phyloP scores from a whole-genome alignment of 768 basidiomycete genomes.

The Tylopilus sp. region DNA sequence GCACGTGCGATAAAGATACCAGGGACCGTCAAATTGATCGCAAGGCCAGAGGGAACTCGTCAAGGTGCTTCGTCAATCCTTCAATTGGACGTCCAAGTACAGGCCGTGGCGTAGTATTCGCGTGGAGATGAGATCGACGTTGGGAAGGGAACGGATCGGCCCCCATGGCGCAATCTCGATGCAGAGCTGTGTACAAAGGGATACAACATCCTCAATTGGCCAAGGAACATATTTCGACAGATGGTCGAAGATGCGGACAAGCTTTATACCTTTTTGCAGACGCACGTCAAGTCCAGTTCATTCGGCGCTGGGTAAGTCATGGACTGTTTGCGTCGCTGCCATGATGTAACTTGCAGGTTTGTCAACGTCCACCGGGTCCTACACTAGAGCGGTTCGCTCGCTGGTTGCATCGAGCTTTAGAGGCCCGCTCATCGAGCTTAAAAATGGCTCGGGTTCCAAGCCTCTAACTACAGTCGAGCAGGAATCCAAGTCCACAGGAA shows the following conservation, averaged over 20 bases:
- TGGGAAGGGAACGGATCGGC: background rate
- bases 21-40: background rate
- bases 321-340: background rate
- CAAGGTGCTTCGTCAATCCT: slow-evolving; percentile 10
- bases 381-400: no score
- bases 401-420: no score
- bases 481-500: no score
- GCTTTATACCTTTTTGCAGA: background rate
- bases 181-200: background rate
- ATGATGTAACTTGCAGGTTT: no score
- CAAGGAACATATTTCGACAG: background rate
- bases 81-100: background rate
- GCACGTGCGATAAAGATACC: no score
- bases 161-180: slow-evolving; percentile 4
- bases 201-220: background rate
- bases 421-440: no score
- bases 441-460: no score
- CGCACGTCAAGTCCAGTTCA: background rate
- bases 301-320: background rate
- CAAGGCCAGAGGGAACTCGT: slow-evolving; percentile 4
- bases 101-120: background rate
- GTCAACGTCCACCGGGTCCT: no score
- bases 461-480: no score
- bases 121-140: background rate
- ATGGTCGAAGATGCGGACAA: slow-evolving; percentile 1